phyloP scores from a whole-genome alignment of 2,329 filamentous ascomycete genomes.

The Escovopsis weberi region DNA sequence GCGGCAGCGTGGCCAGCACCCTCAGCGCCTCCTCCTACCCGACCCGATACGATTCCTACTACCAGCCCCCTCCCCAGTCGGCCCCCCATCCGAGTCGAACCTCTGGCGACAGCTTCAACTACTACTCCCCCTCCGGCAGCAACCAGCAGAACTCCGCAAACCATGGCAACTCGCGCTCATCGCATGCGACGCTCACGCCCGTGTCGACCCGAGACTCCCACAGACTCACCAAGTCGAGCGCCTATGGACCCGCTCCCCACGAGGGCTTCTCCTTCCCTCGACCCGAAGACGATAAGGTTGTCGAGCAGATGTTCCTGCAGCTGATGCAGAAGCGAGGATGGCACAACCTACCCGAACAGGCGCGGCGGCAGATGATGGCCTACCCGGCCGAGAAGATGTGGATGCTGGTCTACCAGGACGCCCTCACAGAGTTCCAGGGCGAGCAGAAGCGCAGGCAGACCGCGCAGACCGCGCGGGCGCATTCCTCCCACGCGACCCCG shows the following conservation, averaged over 20 bases:
- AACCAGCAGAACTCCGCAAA: slow-evolving; percentile 20
- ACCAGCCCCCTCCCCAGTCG: slow-evolving; percentile 36
- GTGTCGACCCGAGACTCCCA: slow-evolving; percentile 38
- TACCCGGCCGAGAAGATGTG: slow-evolving; percentile 94
- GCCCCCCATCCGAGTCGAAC: slow-evolving; percentile 38
- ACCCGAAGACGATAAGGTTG: slow-evolving; percentile 65
- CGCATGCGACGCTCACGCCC: slow-evolving; percentile 26
- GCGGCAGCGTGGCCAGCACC: slow-evolving; percentile 39
- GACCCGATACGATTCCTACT: slow-evolving; percentile 50
- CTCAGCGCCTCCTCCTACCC: slow-evolving; percentile 36
- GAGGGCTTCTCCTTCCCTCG: slow-evolving; percentile 51
- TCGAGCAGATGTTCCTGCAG: slow-evolving; percentile 82
- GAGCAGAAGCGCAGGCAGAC: slow-evolving; percentile 79
- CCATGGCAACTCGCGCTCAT: slow-evolving; percentile 15
- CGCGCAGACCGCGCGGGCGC: slow-evolving; percentile 47
- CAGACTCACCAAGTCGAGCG: slow-evolving; percentile 39
- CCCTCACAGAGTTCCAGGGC: slow-evolving; percentile 82
- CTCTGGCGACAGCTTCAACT: slow-evolving; percentile 39
- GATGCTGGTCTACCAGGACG: slow-evolving; percentile 92
- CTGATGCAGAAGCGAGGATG: slow-evolving; percentile 96
- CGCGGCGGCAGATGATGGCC: slow-evolving; percentile 86
- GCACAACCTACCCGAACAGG: slow-evolving; percentile 93
- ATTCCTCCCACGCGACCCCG: slow-evolving; percentile 38
- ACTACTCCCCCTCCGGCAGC: slow-evolving; percentile 26
- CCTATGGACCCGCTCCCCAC: slow-evolving; percentile 20